Evolutionary conservation across 2,329 filamentous ascomycete genomes (phyloP).

Genomic region (Cordyceps tenuipes): DNA sequence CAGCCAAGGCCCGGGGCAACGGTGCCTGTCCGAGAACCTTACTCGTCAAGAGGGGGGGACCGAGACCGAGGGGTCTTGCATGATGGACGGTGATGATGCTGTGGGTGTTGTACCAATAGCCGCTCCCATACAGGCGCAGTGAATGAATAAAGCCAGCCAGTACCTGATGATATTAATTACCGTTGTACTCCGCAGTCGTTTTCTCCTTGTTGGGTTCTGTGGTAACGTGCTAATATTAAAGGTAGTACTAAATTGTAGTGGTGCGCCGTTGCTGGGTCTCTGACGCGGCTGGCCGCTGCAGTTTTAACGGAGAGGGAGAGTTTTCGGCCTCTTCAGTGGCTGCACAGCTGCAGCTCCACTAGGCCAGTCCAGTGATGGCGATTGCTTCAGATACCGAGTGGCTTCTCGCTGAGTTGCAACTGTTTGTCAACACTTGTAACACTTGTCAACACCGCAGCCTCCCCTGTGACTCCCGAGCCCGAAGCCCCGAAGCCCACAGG

Average conservation of each 20-base stretch:
- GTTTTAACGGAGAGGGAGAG: no score
- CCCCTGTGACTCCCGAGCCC: background rate
- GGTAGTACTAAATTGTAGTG: background rate
- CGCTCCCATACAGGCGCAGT: no score
- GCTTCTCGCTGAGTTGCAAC: background rate
- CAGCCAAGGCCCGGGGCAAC: background rate
- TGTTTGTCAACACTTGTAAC: background rate
- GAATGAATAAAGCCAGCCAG: no score
- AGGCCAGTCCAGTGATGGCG: background rate
- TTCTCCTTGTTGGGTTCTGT: no score
- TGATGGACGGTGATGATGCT: no score
- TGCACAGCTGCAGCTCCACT: background rate
- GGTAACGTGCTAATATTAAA: background rate
- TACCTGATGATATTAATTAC: no score
- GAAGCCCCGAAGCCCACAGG: background rate
- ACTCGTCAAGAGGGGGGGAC: background rate
- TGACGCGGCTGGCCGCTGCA: background rate
- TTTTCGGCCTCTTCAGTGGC: no score
- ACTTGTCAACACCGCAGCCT: background rate
- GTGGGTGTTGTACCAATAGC: no score
- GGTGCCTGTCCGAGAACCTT: background rate
- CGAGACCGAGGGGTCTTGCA: background rate
- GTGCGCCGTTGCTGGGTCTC: background rate
- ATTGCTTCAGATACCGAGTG: background rate
- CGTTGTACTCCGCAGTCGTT: no score